phyloP scores from a whole-genome alignment of 805 yeast genomes.

The Priceomyces fermenticarens region DNA sequence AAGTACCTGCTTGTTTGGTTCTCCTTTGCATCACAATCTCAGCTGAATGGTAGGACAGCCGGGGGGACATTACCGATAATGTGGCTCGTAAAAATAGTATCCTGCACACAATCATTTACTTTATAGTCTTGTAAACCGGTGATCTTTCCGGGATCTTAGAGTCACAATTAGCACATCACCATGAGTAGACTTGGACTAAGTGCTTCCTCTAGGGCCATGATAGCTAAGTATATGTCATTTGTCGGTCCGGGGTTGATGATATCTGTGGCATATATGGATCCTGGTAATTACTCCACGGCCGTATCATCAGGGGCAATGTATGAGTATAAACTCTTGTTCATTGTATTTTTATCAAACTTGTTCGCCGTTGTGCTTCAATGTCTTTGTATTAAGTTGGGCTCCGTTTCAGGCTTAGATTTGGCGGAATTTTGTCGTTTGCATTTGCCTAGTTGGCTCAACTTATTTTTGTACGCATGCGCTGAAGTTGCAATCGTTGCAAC shows the following conservation, averaged over 20 bases:
- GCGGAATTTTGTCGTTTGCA: conserved; percentile 84
- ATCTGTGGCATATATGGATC: conserved; percentile 94
- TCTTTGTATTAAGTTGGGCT: conserved; percentile 83
- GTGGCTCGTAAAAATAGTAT: no score
- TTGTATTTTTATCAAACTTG: conserved; percentile 74
- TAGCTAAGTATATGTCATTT: conserved; percentile 55
- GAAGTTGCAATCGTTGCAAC: conserved; percentile 93
- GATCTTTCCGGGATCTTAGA: no score
- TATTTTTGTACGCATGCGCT: conserved; percentile 69
- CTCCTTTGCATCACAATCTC: no score
- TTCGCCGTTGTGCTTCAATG: conserved; percentile 87
- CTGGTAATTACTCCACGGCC: conserved; percentile 94
- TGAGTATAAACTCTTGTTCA: conserved; percentile 73
- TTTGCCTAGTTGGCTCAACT: conserved; percentile 58
- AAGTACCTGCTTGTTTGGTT: no score
- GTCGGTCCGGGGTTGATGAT: conserved; percentile 98
- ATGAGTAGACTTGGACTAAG: no score
- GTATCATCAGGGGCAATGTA: conserved; percentile 92
- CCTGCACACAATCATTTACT: no score
- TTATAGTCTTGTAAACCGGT: no score
- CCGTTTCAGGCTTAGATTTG: conserved; percentile 89
- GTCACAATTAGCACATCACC: no score
- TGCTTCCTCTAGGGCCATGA: conserved; percentile 1
- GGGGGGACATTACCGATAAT: no score
- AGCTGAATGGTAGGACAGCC: no score